A percentile compares a stretch with the other conserved stretches of the same genome.
phyloP scores from a whole-genome alignment of 495 filamentous ascomycete genomes.

The Daldinia bambusicola region DNA sequence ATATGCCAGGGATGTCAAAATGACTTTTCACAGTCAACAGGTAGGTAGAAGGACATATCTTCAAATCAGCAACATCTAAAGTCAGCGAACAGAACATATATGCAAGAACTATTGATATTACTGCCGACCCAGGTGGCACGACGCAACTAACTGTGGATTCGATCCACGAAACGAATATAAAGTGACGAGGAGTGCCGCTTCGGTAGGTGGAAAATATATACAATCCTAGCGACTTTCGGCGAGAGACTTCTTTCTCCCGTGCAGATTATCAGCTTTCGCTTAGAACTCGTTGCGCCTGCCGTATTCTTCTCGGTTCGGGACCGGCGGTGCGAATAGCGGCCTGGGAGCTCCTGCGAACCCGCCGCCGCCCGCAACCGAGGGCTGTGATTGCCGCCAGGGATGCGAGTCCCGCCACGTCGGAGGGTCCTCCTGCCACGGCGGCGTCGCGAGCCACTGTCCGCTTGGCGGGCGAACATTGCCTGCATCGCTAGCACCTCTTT shows the following conservation, averaged over 20 bases:
- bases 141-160: conserved; percentile 27
- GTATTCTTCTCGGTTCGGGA: background rate
- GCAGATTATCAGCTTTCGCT: background rate
- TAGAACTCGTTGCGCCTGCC: conserved; percentile 19
- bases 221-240: conserved; percentile 12
- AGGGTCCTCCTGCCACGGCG: conserved; percentile 38
- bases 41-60: background rate
- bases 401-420: conserved; percentile 44
- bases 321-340: conserved; percentile 12
- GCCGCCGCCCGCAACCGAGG: conserved; percentile 23
- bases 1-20: too few species aligned
- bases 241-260: background rate
- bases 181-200: conserved; percentile 5
- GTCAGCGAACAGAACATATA: background rate
- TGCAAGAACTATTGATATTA: conserved; percentile 30
- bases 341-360: conserved; percentile 3
- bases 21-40: background rate
- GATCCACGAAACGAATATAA: conserved; percentile 36
- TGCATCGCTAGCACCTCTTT: conserved; percentile 3
- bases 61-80: background rate
- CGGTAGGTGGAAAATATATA: background rate
- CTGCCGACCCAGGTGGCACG: conserved; percentile 21
- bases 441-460: conserved; percentile 38
- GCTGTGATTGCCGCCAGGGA: conserved; percentile 37
- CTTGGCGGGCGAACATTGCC: conserved; percentile 21